Base-by-base conservation (phyloP, 495 filamentous ascomycete genomes). In the Penicillium pancosmium region DNA sequence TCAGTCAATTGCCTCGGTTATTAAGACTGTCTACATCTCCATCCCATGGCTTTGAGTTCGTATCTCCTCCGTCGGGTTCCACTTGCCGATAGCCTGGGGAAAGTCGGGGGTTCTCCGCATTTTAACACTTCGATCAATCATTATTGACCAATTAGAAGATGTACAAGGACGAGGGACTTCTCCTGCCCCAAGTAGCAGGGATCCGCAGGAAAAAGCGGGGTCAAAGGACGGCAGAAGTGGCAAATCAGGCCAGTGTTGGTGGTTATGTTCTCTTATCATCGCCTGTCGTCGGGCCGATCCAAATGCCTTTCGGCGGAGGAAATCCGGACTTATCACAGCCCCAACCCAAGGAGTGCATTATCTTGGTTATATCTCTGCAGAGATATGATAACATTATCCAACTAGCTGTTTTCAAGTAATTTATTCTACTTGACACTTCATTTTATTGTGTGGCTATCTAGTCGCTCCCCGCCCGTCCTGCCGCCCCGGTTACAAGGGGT, bases 81-180 rank as follows among this genome's bases (percentile, higher is more conserved):
- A 66, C 66, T 54, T 59, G 33, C 66, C 66, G 66, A 68, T 19
- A 47, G 52, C 58, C 66, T 63, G 57, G 58, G 56, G 62, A 52
- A 62, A 47, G 40, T 61, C 43, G 55, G 59, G 41, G 40, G 19
- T 56, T 19, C 43, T 55, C 54, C 54, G 52, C 40, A 34, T 7
- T 18, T 8, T 11, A 3, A 21, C 6, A n/a, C 18, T 21, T 21
- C 18, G 2, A 46, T 21, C 16, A 3, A 13, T 46, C 12, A n/a
- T 12, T 10, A 16, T 10, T 18, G 9, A 13, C 43, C 43, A 46
- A 46, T 46, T 5, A 46, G 43, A 46, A 16, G n/a, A 35, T 41
- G 2, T 46, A 4, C 9, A n/a, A 3, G n/a, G 43, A 2, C 18
- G 43, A 3, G 18, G 43, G 9, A 9, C 43, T 13, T 40, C 34